Base-by-base conservation (phyloP, 495 filamentous ascomycete genomes). In the Neurospora discreta region DNA sequence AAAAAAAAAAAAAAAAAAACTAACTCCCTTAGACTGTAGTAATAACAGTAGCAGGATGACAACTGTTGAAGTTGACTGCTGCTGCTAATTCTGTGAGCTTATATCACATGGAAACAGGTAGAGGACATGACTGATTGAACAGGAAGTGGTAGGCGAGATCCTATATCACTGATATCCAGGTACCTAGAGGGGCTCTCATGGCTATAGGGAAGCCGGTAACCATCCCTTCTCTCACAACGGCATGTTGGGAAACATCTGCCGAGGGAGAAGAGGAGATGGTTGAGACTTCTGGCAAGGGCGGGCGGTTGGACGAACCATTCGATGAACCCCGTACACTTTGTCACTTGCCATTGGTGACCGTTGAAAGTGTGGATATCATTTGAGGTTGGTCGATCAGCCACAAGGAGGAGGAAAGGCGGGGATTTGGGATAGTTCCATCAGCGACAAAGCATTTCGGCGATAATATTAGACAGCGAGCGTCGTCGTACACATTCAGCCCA, bases 61-160 rank as follows among this genome's bases (percentile, higher is more conserved):
- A 77, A 75, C 76, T 78, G 77, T 78, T 79, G 77, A 78, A 79
- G 77, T 77, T 79, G 76, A 65, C 26, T 18, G 15, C 52, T 33
- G 13, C 26, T 33, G 15, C 73, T 69, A 40, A 68, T 16, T 68
- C 30, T n/a, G 38, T 20, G 70, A 68, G 68, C 36, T 72, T 74
- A 72, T 73, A 74, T 65, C 52, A 65, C 52, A 65, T 41, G 71
- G 15, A 8, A 42, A 41, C 38, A 68, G 52, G 52, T 65, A 65
- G 26, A 7, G 36, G 16, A 43, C 33, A 67, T 72, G 73, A 42
- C 26, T 36, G 26, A 26, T 65, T 3, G 52, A 26, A 65, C 52
- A 7, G 2, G 0, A 5, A 33, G 52, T 9, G 52, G 52, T 65
- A 65, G 52, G 3, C 9, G 52, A 60, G 52, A 33, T 60, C 52